Base-by-base conservation (phyloP, 2,329 filamentous ascomycete species). In the Byssochlamys sp. region DNA sequence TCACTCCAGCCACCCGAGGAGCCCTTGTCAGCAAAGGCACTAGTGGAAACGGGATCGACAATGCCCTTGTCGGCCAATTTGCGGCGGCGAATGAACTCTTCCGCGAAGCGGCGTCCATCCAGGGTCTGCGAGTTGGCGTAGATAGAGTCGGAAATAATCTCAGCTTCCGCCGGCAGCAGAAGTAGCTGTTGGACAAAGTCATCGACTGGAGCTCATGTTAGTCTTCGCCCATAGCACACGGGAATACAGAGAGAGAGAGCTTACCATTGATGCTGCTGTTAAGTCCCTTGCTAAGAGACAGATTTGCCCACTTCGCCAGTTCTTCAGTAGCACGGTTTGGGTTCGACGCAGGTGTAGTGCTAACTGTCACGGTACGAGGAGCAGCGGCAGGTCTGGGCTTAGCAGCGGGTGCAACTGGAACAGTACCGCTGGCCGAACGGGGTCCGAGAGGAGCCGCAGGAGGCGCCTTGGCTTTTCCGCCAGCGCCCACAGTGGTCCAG, bases 401-500 rank as follows among this genome's bases (percentile, higher is more conserved):
- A 25, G 73, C 69, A 45, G 73, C 65, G 1, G 77, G 66, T 11
- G 75, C 71, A 33, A 76, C 63, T 1, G 70, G 66, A 26, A 71
- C 68, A 2, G 74, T 69, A 55, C 73, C 76, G 39, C 78, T 81
- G 39, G 75, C 71, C n/a, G 80, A 75, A 48, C 81, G 75, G 27
- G 72, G 71, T 3, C 74, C 68, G 9, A 78, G 69, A 3, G 77
- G 71, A 26, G 78, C 70, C 55, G 77, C 73, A 24, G 69, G 69
- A 4, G 89, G 88, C 28, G 83, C 77, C 78, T 96, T 97, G 54
- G 89, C 83, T 77, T 96, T 99, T 12, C 94, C 94, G 63, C 91
- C 87, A 33, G 92, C 91, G 53, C 94, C 94, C 48, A 99, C 92
- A 0, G 91, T 97, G 10, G 91, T 92, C 94, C 94, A 99, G 1